Percentiles rank a stretch among this genome's conserved stretches.
Conservation (phyloP, 108 stramenopile species). For the Conticribra weissflogii region DNA sequence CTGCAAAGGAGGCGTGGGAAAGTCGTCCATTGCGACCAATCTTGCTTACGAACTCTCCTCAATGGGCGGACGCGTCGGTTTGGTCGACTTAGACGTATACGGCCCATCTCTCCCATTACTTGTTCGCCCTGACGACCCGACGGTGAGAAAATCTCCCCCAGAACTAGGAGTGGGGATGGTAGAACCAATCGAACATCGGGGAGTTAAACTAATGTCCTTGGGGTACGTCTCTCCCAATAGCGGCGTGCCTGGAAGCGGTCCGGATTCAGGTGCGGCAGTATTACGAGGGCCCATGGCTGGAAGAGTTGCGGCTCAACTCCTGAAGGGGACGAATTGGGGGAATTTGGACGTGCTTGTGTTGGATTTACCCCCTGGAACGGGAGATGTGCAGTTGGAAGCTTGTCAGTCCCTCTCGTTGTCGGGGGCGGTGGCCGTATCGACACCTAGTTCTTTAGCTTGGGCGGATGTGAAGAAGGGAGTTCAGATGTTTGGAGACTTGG, state of each 20-base stretch:
- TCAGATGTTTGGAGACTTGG: constrained; percentile 93
- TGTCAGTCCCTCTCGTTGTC: constrained; percentile 93
- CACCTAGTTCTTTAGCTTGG: constrained; percentile 93
- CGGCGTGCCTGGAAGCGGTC: constrained; percentile 90
- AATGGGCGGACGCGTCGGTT: constrained; percentile 87
- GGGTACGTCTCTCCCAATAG: constrained; percentile 86
- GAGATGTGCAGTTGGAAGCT: constrained; percentile 97
- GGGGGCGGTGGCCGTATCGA: constrained; percentile 98
- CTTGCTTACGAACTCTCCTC: constrained; percentile 95
- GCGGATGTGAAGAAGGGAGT: constrained; percentile 97
- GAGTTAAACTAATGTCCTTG: constrained; percentile 86
- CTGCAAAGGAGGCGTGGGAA: constrained; percentile 98
- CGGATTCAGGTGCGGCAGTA: constrained; percentile 71
- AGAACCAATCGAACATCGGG: constrained; percentile 82
- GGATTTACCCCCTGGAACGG: constrained; percentile 99
- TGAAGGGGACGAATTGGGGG: constrained; percentile 98
- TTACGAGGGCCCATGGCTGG: constrained; percentile 92
- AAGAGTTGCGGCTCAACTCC: constrained; percentile 91
- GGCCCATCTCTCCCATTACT: constrained; percentile 93
- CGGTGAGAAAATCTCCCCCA: constrained; percentile 67
- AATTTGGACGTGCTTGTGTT: constrained; percentile 95
- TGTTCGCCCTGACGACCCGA: constrained; percentile 76
- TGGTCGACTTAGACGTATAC: constrained; percentile 98
- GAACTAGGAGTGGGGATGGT: constrained; percentile 68
- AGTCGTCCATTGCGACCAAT: constrained; percentile 96